These are phyloP conservation scores for Ophiognomonia clavigignenti-juglandacearum DNA, from an alignment of 2,329 filamentous ascomycete species.

Conservation along the genomic window DNA sequence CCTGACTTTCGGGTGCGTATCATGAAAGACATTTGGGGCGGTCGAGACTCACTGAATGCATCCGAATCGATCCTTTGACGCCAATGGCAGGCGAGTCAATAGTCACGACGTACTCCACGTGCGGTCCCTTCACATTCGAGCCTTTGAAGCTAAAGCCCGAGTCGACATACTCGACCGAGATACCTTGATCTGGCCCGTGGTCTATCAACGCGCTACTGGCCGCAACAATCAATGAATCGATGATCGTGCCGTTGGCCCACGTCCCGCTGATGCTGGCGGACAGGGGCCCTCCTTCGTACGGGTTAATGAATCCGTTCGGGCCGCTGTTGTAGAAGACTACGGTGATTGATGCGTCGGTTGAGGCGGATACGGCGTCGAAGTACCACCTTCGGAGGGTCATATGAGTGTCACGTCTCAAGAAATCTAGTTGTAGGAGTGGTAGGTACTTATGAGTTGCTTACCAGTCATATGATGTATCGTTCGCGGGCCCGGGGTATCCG, in stretches of 20 bases:
- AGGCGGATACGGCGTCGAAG: conserved; percentile 11
- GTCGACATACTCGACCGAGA: conserved; percentile 1
- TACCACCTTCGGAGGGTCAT: conserved; percentile 11
- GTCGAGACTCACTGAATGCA: conserved; percentile 7
- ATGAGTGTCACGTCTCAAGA: background rate
- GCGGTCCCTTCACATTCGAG: background rate
- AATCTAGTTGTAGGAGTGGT: no score
- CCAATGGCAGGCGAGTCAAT: conserved; percentile 13
- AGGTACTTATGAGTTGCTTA: background rate
- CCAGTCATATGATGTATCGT: conserved; percentile 12
- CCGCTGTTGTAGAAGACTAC: conserved; percentile 16
- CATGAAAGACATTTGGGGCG: background rate
- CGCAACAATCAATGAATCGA: background rate
- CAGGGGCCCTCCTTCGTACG: background rate
- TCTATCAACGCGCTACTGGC: conserved; percentile 2
- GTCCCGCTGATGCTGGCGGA: conserved; percentile 2
- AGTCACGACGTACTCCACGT: conserved; percentile 6
- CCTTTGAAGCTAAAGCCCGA: conserved; percentile 13
- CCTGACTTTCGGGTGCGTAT: no score
- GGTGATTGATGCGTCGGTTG: conserved; percentile 5
- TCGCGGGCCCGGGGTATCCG: background rate
- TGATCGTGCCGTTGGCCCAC: conserved; percentile 12
- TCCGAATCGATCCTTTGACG: conserved; percentile 6
- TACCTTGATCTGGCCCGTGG: background rate
- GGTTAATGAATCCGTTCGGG: conserved; percentile 8